Percentiles rank a stretch among this genome's conserved stretches.
These are phyloP conservation scores for Phlyctochytrium planicorne DNA, from an alignment of 192 early-diverging fungal species.

Conservation along the genomic window DNA sequence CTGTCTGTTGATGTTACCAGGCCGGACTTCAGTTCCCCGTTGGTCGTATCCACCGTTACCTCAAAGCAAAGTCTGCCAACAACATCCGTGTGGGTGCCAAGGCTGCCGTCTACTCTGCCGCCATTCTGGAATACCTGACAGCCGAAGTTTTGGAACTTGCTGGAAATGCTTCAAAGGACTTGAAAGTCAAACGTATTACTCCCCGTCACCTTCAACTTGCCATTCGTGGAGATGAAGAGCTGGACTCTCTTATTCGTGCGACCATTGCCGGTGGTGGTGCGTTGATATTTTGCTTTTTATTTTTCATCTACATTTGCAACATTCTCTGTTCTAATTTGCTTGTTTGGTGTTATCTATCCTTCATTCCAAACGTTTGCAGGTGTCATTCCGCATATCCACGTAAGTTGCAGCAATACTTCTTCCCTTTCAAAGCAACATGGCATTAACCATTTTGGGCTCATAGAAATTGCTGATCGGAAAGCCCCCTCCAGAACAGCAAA, in stretches of 20 bases:
- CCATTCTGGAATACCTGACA: slow-evolving; percentile 89
- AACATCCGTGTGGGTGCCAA: slow-evolving; percentile 85
- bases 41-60: slow-evolving; percentile 89
- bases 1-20: slow-evolving; percentile 19
- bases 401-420: slow-evolving; percentile 16
- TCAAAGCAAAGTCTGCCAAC: slow-evolving; percentile 77
- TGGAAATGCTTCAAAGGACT: slow-evolving; percentile 87
- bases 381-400: slow-evolving; percentile 41
- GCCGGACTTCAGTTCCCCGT: slow-evolving; percentile 80
- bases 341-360: neutral
- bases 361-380: neutral
- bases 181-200: slow-evolving; percentile 88
- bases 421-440: neutral
- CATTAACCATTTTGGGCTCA: neutral
- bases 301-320: slow-evolving; percentile 24
- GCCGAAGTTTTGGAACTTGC: slow-evolving; percentile 92
- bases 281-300: slow-evolving; percentile 10
- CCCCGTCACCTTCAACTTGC: slow-evolving; percentile 88
- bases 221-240: slow-evolving; percentile 90
- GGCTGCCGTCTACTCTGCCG: slow-evolving; percentile 88
- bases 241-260: slow-evolving; percentile 83
- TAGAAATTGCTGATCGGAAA: slow-evolving; percentile 39
- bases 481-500: slow-evolving; percentile 15
- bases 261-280: slow-evolving; percentile 81
- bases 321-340: neutral